Percentiles rank a stretch among this genome's conserved stretches.
phyloP scores from a whole-genome alignment of 2,329 filamentous ascomycete genomes.

The Microascus cirrosus region DNA sequence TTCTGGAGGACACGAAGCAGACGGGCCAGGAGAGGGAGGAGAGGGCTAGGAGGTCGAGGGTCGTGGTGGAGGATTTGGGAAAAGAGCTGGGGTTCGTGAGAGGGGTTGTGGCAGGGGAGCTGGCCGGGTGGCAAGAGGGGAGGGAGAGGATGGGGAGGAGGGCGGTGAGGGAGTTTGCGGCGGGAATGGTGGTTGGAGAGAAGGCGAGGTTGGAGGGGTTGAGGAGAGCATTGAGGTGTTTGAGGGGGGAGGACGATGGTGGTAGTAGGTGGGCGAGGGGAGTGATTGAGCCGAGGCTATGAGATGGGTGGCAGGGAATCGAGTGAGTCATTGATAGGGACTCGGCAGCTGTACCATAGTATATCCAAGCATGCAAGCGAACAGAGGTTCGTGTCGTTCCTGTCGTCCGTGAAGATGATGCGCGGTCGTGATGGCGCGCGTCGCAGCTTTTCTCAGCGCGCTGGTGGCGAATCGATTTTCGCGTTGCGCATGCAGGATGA shows the following conservation, averaged over 20 bases:
- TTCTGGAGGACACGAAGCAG: constrained; percentile 79
- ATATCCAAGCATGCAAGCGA: not conserved
- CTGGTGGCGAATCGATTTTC: not conserved
- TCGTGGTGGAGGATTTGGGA: constrained; percentile 63
- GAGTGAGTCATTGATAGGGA: not conserved
- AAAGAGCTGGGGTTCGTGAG: constrained; percentile 84
- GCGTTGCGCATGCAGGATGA: not conserved
- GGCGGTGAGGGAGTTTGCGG: constrained; percentile 66
- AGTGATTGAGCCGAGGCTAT: not conserved
- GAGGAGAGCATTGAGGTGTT: constrained; percentile 61
- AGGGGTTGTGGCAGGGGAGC: constrained; percentile 80
- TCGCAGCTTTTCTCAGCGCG: not conserved
- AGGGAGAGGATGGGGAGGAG: constrained; percentile 66
- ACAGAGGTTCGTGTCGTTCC: not conserved
- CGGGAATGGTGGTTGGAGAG: constrained; percentile 70
- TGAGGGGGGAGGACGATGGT: constrained; percentile 22
- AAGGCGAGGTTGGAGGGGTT: constrained; percentile 69
- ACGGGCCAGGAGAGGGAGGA: constrained; percentile 77
- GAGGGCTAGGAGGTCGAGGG: constrained; percentile 58
- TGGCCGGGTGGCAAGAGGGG: constrained; percentile 90
- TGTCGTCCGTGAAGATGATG: not conserved
- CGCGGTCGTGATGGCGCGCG: not conserved
- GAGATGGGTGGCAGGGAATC: not conserved
- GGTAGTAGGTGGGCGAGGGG: not conserved
- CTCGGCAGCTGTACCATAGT: not conserved